Base-by-base conservation (phyloP, 148 eudicot species). In the Rhododendron williamsianum region DNA sequence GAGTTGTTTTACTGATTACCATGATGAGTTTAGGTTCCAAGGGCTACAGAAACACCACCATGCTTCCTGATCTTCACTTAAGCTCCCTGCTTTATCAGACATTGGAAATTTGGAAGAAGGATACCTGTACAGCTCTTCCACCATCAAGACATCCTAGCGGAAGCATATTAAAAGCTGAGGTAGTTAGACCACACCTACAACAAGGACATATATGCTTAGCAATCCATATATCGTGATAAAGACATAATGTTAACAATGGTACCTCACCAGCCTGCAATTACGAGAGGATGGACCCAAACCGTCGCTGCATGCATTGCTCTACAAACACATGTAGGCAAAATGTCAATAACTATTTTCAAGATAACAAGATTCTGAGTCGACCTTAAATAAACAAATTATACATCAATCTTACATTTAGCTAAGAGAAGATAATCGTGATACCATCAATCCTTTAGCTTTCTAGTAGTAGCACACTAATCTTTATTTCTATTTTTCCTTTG, bases 111-210 rank as follows among this genome's bases (percentile, higher is more conserved):
- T 52, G 15, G 36, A 60, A 60, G 76, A 19, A 33, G 7, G 80
- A 80, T 91, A 95, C 99, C 99, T 97, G 99, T 84, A 95, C 90
- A 63, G 98, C 96, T 91, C 99, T 91, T 85, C 98, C 99, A 84
- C 99, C 99, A 89, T 97, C 98, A 84, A 97, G 99, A 90, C 99
- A 95, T 81, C 99, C 99, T 73, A 97, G 92, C 9, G 99, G 99
- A 83, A 97, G 98, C 94, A 97, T 88, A 91, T 97, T 97, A 88
- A 97, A 94, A 88, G 99, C 99, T 63, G 99, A 92, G 71, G 98
- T 93, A 76, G 99, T 97, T 89, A 97, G 91, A 25, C 99, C 99
- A 91, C 99, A 97, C 99, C 99, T 97, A 88, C 78, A 83, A 88
- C 33, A 46, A 81, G 83, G 83, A 89, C 84, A 35, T 82, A 16